These are phyloP conservation scores for Candolleomyces efflorescens DNA, from an alignment of 768 basidiomycete species.

Conservation along the genomic window DNA sequence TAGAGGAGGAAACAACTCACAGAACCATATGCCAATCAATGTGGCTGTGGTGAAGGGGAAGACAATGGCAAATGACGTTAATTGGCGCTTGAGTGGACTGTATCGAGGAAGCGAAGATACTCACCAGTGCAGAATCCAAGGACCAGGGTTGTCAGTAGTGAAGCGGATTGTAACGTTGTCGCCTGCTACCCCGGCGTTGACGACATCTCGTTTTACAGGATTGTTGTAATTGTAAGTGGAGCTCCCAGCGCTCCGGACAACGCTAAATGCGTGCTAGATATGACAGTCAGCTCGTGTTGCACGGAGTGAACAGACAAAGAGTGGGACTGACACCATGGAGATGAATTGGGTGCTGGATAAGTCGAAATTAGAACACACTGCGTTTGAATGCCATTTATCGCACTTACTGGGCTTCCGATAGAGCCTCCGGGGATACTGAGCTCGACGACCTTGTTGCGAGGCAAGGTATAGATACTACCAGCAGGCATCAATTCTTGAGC, in stretches of 20 bases:
- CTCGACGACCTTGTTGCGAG: constrained; percentile 27
- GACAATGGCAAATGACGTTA: neutral
- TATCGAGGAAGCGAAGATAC: neutral
- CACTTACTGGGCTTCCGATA: constrained; percentile 21
- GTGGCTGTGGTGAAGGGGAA: constrained; percentile 18
- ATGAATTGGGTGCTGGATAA: constrained; percentile 23
- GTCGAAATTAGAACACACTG: neutral
- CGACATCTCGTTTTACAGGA: constrained; percentile 52
- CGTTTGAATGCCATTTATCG: neutral
- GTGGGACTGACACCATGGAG: constrained; percentile 21
- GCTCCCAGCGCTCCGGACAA: constrained; percentile 33
- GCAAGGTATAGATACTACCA: constrained; percentile 1
- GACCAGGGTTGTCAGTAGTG: constrained; percentile 62
- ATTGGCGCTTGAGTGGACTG: neutral
- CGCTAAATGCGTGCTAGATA: constrained; percentile 31
- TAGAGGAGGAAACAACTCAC: constrained; percentile 13
- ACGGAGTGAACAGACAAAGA: neutral
- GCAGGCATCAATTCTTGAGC: constrained; percentile 16
- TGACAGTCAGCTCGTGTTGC: neutral
- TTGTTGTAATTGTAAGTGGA: constrained; percentile 36
- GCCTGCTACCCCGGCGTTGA: constrained; percentile 35
- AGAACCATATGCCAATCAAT: constrained; percentile 33
- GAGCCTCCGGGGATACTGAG: constrained; percentile 26
- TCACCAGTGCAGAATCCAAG: constrained; percentile 48
- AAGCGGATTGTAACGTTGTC: constrained; percentile 55